Conservation (phyloP, 257 asterid species). For the Ilex asprella region DNA sequence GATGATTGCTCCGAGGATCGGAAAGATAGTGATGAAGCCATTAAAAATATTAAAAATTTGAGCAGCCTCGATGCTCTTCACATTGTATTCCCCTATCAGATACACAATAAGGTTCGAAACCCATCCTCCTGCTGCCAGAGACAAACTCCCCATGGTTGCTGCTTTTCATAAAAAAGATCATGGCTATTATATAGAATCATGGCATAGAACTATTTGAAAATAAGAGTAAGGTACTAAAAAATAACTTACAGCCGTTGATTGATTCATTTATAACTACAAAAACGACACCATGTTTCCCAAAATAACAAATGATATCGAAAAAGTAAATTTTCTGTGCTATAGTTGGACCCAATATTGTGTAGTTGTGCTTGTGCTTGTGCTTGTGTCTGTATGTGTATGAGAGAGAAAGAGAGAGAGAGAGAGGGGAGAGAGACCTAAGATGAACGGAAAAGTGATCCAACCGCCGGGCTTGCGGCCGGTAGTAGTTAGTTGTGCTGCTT, state of each 20-base stretch:
- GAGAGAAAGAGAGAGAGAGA: background rate
- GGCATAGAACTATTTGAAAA: no score
- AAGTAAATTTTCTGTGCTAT: no score
- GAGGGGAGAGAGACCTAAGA: conserved; percentile 29
- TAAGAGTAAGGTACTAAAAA: no score
- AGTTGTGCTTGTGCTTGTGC: no score
- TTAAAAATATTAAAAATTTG: conserved; percentile 57
- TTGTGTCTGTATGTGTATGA: no score
- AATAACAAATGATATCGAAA: no score
- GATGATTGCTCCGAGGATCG: conserved; percentile 59
- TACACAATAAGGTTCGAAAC: conserved; percentile 58
- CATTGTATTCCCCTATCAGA: conserved; percentile 65
- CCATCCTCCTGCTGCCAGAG: conserved; percentile 73
- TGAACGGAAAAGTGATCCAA: conserved; percentile 40
- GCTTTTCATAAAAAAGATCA: conserved; percentile 6
- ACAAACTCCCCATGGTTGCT: conserved; percentile 59
- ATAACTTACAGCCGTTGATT: no score
- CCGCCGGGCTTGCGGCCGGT: conserved; percentile 26
- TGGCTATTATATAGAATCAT: no score
- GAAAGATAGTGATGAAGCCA: conserved; percentile 67
- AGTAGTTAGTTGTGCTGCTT: conserved; percentile 7
- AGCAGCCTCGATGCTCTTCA: conserved; percentile 70
- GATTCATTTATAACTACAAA: no score
- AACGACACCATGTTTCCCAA: no score
- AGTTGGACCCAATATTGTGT: no score